A percentile compares a stretch with the other conserved stretches of the same genome.
These are phyloP conservation scores for Lentinula aciculospora DNA, from an alignment of 768 basidiomycete genomes.

Conservation along the genomic window DNA sequence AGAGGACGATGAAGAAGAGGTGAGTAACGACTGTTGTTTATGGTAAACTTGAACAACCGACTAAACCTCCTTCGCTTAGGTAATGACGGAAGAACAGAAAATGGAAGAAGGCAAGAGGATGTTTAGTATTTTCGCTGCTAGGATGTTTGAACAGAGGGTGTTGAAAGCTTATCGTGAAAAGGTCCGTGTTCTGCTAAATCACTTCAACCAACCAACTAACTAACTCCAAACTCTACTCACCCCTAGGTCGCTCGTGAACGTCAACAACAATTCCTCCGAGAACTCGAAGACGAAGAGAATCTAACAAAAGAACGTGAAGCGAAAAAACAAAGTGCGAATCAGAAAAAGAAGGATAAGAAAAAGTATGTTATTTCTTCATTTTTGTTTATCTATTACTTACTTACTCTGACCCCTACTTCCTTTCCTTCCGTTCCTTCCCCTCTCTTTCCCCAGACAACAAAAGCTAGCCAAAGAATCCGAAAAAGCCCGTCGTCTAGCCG, in stretches of 20 bases:
- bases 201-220: too few species aligned
- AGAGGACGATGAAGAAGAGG: constrained; percentile 45
- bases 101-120: constrained; percentile 99
- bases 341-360: constrained; percentile 98
- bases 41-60: too few species aligned
- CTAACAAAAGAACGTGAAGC: constrained; percentile 80
- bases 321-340: constrained; percentile 93
- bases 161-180: constrained; percentile 94
- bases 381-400: not conserved
- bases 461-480: constrained; percentile 93
- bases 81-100: constrained; percentile 93
- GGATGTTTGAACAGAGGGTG: constrained; percentile 99
- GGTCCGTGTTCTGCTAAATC: not conserved
- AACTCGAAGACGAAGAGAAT: constrained; percentile 95
- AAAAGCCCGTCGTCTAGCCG: constrained; percentile 74
- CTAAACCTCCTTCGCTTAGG: constrained; percentile 32
- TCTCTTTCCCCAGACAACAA: constrained; percentile 69
- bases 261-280: constrained; percentile 86
- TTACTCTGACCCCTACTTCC: too few species aligned
- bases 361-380: constrained; percentile 41
- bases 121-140: constrained; percentile 99
- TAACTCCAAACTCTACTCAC: too few species aligned
- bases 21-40: constrained; percentile 15
- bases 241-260: constrained; percentile 89
- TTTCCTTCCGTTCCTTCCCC: too few species aligned